Percentiles rank a stretch among this genome's conserved stretches.
These are phyloP conservation scores for Arbutus unedo DNA, from an alignment of 148 eudicot genomes.

Conservation along the genomic window DNA sequence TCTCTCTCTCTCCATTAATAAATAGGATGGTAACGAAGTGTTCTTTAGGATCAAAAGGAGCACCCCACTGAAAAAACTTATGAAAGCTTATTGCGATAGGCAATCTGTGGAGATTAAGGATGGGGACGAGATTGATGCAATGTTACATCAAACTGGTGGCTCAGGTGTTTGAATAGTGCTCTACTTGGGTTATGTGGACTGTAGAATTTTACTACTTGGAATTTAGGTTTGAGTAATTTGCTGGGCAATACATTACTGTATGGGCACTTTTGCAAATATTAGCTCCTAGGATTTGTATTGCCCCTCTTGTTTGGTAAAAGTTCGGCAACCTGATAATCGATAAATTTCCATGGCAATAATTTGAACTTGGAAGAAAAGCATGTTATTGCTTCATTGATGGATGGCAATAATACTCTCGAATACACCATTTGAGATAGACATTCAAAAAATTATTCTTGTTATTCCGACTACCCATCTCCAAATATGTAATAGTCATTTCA, in stretches of 20 bases:
- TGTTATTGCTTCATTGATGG: not conserved
- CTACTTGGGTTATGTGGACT: not conserved
- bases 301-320: not conserved
- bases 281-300: not conserved
- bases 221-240: not conserved
- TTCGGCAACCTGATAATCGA: not conserved
- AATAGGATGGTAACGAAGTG: constrained; percentile 64
- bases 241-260: not conserved
- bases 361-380: not conserved
- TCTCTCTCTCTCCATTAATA: too few species aligned
- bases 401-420: too few species aligned
- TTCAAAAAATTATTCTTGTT: too few species aligned
- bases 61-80: constrained; percentile 61
- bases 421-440: too few species aligned
- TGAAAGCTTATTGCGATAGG: constrained; percentile 64
- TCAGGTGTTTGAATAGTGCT: constrained; percentile 13
- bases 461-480: too few species aligned
- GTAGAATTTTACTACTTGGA: not conserved
- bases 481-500: too few species aligned
- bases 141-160: constrained; percentile 70
- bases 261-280: not conserved
- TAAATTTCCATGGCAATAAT: not conserved
- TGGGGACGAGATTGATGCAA: constrained; percentile 65
- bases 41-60: constrained; percentile 60
- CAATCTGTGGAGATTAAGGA: constrained; percentile 57